Conservation (phyloP, 805 yeast genomes). For the Candida nitratophila region DNA sequence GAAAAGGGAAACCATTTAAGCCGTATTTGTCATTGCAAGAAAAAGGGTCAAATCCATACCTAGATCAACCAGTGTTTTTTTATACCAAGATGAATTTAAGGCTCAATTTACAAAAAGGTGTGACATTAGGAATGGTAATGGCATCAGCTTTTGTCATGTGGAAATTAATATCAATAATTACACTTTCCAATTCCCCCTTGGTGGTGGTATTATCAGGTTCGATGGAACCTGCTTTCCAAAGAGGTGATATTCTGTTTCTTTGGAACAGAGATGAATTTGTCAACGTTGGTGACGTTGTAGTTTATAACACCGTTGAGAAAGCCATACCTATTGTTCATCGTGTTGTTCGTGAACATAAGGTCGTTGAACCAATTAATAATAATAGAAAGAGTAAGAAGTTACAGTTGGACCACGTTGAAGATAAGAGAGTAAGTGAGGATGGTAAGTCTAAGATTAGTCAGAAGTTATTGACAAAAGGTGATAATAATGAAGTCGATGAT, state of each 20-base stretch:
- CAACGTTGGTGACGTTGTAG: slow-evolving; percentile 88
- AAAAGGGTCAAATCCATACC: no score
- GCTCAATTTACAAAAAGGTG: slow-evolving; percentile 33
- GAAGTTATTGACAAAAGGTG: slow-evolving; percentile 86
- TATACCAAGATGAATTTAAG: slow-evolving; percentile 23
- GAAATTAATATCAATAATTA: slow-evolving; percentile 69
- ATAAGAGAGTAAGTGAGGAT: slow-evolving; percentile 5
- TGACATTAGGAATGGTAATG: slow-evolving; percentile 70
- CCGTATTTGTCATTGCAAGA: no score
- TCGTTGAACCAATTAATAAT: slow-evolving; percentile 14
- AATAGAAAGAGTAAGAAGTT: slow-evolving; percentile 11
- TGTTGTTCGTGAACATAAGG: slow-evolving; percentile 77
- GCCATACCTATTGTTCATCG: slow-evolving; percentile 96
- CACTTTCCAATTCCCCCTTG: slow-evolving; percentile 86
- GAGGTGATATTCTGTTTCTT: slow-evolving; percentile 88
- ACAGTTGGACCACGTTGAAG: slow-evolving; percentile 2
- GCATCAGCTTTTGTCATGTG: slow-evolving; percentile 89
- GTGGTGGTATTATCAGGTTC: slow-evolving; percentile 97
- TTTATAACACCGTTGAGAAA: slow-evolving; percentile 74
- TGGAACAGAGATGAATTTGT: slow-evolving; percentile 74
- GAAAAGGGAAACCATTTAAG: no score
- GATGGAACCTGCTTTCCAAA: slow-evolving; percentile 98
- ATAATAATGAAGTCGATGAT: slow-evolving; percentile 90
- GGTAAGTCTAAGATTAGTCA: slow-evolving; percentile 36
- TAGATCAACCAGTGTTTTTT: no score